Percentiles rank a stretch among this genome's conserved stretches.
These are phyloP conservation scores for Daedaleopsis sinensis DNA, from an alignment of 768 basidiomycete species.

Conservation along the genomic window DNA sequence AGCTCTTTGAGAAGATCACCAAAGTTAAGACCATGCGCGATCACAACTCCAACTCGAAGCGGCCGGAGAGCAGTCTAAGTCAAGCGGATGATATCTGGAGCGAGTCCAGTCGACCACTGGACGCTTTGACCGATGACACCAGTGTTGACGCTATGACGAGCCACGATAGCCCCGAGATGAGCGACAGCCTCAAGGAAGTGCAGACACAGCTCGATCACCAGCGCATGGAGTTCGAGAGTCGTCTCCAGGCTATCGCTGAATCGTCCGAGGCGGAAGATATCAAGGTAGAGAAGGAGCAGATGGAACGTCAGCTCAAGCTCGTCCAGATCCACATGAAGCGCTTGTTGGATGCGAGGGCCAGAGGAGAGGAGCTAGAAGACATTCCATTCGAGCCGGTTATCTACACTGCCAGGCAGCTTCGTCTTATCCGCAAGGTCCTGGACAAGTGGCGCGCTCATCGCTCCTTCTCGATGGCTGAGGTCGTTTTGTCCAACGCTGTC, in stretches of 20 bases:
- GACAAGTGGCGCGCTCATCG: constrained; percentile 85
- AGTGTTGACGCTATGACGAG: constrained; percentile 71
- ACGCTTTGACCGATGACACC: constrained; percentile 85
- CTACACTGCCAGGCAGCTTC: constrained; percentile 80
- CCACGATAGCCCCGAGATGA: constrained; percentile 65
- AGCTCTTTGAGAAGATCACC: constrained; percentile 91
- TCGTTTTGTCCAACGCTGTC: constrained; percentile 81
- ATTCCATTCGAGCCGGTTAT: constrained; percentile 77
- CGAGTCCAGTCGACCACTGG: constrained; percentile 80
- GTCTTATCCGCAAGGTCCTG: constrained; percentile 80
- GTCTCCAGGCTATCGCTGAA: constrained; percentile 62
- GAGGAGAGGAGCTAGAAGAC: constrained; percentile 73
- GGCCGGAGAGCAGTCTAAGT: constrained; percentile 89
- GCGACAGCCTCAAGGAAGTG: constrained; percentile 66
- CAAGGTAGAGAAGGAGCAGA: constrained; percentile 89
- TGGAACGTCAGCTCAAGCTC: constrained; percentile 84
- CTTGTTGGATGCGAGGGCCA: constrained; percentile 72
- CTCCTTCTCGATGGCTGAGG: constrained; percentile 92
- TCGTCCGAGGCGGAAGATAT: constrained; percentile 83
- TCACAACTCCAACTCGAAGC: constrained; percentile 71
- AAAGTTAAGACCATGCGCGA: constrained; percentile 89
- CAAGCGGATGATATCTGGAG: constrained; percentile 90
- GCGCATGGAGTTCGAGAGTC: constrained; percentile 55
- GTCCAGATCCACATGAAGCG: constrained; percentile 84
- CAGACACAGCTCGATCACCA: constrained; percentile 68